phyloP scores from a whole-genome alignment of 148 eudicot species.

The Rhododendron williamsianum region DNA sequence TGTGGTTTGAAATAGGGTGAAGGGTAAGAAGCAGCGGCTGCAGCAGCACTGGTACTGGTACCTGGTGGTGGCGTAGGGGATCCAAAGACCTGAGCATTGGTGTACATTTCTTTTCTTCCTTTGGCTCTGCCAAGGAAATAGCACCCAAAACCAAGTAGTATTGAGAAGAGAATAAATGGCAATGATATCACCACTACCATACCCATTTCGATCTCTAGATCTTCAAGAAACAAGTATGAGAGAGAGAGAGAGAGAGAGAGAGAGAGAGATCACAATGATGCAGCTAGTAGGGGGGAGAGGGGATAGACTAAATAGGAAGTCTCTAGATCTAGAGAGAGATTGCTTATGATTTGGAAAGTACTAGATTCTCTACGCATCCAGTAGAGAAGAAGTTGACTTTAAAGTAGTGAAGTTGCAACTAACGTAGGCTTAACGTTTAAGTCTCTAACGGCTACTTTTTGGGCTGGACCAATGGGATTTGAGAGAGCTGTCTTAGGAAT shows the following conservation, averaged over 20 bases:
- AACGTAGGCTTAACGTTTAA: constrained; percentile 18
- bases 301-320: background rate
- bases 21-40: background rate
- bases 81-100: constrained; percentile 33
- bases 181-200: constrained; percentile 49
- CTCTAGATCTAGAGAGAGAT: background rate
- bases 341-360: background rate
- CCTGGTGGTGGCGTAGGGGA: constrained; percentile 41
- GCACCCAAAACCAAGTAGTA: constrained; percentile 47
- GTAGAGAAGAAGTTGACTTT: background rate
- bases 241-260: background rate
- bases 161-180: constrained; percentile 39
- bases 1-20: constrained; percentile 24
- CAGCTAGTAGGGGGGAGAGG: background rate
- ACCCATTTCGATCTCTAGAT: constrained; percentile 28
- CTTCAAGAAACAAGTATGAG: background rate
- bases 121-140: constrained; percentile 44
- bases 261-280: background rate
- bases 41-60: background rate
- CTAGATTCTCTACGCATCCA: background rate
- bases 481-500: no score
- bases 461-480: background rate
- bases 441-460: constrained; percentile 21
- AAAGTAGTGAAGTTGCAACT: background rate
- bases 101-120: constrained; percentile 37